Evolutionary conservation across 257 asterid species (phyloP).

Genomic region (Galeopsis tetrahit): DNA sequence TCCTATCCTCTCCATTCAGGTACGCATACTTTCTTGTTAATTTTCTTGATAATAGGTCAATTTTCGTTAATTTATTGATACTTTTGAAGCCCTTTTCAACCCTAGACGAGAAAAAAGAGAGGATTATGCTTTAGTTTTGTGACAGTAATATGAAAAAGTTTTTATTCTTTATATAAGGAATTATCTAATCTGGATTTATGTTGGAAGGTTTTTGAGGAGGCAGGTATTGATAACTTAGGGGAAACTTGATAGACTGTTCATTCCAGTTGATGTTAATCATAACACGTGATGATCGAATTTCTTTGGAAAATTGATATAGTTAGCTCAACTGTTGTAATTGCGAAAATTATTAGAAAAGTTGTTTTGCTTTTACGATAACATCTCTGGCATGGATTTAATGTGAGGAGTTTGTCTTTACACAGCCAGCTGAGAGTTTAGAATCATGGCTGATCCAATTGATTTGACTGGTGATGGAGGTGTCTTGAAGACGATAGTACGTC

Average conservation of each 20-base stretch:
- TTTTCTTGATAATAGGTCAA: background rate
- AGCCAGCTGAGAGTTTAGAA: slow-evolving; percentile 44
- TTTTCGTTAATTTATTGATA: background rate
- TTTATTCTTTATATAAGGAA: background rate
- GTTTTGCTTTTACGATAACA: background rate
- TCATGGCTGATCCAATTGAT: slow-evolving; percentile 73
- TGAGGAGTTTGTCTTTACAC: slow-evolving; percentile 18
- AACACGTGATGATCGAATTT: background rate
- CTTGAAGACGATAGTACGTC: slow-evolving; percentile 69
- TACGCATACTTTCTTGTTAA: slow-evolving; percentile 5
- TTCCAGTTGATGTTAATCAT: background rate
- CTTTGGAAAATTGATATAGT: background rate
- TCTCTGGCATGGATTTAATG: background rate
- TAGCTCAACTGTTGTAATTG: background rate
- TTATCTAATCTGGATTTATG: background rate
- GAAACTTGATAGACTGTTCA: background rate
- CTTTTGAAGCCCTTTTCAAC: background rate
- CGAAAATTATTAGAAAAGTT: background rate
- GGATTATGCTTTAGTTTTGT: background rate
- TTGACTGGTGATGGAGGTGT: slow-evolving; percentile 99
- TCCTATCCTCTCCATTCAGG: slow-evolving; percentile 44
- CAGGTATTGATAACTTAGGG: background rate
- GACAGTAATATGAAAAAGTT: background rate
- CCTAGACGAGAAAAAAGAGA: background rate
- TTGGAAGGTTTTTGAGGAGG: background rate